Evolutionary conservation across 179 eudicot genomes (phyloP).

Genomic region (Vitellaria paradoxa): DNA sequence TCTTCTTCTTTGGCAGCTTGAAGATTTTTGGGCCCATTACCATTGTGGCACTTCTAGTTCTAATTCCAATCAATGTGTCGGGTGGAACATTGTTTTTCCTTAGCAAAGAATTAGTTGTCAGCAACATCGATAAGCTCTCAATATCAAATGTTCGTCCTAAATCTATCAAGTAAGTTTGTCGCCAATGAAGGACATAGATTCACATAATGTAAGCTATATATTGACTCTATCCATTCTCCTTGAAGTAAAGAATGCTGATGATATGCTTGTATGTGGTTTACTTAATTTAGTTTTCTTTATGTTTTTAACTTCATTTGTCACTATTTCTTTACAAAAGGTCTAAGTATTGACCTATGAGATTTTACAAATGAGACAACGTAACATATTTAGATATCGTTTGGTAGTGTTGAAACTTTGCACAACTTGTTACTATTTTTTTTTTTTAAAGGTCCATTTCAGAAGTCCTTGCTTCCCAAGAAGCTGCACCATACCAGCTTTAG

Average conservation of each 20-base stretch:
- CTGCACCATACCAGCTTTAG: neutral
- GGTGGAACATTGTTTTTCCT: conserved; percentile 73
- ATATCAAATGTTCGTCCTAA: conserved; percentile 83
- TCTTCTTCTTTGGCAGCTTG: conserved; percentile 49
- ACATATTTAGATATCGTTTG: too few species aligned
- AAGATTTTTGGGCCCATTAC: conserved; percentile 78
- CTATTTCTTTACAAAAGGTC: neutral
- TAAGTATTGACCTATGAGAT: neutral
- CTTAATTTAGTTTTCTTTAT: neutral
- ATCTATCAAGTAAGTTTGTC: conserved; percentile 58
- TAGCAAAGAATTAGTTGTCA: conserved; percentile 72
- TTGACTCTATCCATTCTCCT: neutral
- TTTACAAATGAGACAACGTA: neutral
- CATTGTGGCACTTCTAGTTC: conserved; percentile 63
- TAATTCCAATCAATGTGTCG: conserved; percentile 75
- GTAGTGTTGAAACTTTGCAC: neutral
- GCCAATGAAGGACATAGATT: neutral
- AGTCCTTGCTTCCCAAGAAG: too few species aligned
- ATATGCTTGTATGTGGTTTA: neutral
- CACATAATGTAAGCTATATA: neutral
- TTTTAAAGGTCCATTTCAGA: too few species aligned
- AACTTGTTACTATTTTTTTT: neutral
- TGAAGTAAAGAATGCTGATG: neutral
- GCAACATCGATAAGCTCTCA: conserved; percentile 86
- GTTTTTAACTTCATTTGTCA: neutral